Percentiles rank a stretch among this genome's conserved stretches.
phyloP scores from a whole-genome alignment of 225 moss, liverwort and hornwort genomes.

The Marchantia paleacea region DNA sequence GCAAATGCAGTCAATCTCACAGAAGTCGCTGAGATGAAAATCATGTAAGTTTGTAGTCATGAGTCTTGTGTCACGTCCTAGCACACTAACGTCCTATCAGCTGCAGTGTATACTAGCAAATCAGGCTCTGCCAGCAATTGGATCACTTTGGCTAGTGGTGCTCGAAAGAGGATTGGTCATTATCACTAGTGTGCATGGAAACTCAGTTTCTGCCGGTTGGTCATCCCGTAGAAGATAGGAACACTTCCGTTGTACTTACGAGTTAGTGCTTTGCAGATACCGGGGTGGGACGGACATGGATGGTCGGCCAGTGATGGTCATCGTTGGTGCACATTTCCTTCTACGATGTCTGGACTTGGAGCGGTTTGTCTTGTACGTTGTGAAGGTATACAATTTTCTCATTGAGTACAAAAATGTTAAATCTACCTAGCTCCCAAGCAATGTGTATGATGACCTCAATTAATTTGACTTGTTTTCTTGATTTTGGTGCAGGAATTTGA shows the following conservation, averaged over 20 bases:
- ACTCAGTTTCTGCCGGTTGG: neutral
- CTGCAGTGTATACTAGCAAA: too few species aligned
- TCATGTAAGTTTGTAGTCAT: constrained; percentile 51
- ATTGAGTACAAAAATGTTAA: neutral
- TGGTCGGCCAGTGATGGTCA: constrained; percentile 91
- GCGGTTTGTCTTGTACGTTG: constrained; percentile 91
- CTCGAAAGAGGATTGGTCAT: neutral
- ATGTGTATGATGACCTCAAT: too few species aligned
- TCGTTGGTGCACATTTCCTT: constrained; percentile 97
- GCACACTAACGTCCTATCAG: too few species aligned
- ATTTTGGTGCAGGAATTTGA: constrained; percentile 75
- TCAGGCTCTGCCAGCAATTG: neutral
- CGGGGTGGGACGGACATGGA: constrained; percentile 96
- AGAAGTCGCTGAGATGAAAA: constrained; percentile 99
- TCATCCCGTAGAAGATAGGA: neutral
- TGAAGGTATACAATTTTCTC: constrained; percentile 55
- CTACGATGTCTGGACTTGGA: constrained; percentile 98
- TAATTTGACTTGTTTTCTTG: neutral
- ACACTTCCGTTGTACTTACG: neutral
- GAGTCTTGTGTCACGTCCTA: neutral
- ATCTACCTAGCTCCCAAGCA: neutral
- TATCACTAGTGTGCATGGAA: neutral
- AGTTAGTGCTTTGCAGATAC: constrained; percentile 51
- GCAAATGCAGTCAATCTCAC: constrained; percentile 93
- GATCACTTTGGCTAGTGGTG: neutral